Evolutionary conservation across 2,329 filamentous ascomycete species (phyloP), one percentile per base, ranked within the genome.

Genomic region (Phaeosphaeria sp.): DNA sequence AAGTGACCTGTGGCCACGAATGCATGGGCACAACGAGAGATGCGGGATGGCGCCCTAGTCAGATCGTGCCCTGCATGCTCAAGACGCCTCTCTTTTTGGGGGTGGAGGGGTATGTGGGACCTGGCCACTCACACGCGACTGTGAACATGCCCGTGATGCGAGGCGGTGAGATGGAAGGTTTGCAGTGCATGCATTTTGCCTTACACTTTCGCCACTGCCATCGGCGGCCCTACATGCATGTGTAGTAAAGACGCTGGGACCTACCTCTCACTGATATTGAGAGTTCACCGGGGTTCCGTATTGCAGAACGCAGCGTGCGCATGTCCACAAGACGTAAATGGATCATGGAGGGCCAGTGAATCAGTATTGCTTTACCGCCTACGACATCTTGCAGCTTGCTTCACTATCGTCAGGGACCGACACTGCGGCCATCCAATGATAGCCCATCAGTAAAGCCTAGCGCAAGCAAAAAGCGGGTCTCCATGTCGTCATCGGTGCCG

Each of bases 131-230:
- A 69, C 23, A 51, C 21, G 49, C 25, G 13, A 25, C 25, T 6
- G 48, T 43, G 18, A 42, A 30, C 50, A 20, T 7, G 43, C 47
- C 46, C 53, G 46, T 30, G 54, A 55, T 58, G 66, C 60, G 66
- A 60, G 18, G 52, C 47, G 67, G 66, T 66, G 68, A 67, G 66
- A 59, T 61, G 63, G 59, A 43, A 58, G 52, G 41, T 54, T 57
- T 55, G 52, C 56, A 42, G 44, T 46, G 55, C 46, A 43, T 60
- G 47, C 55, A 46, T 50, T 55, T 52, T 53, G 25, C 15, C 15
- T 18, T 25, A 30, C 23, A 36, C 27, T 46, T 47, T 62, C 60
- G 54, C 63, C 63, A 64, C 58, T 49, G 52, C 17, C 3, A 22
- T 36, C 30, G 30, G 30, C 30, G 30, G 30, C 30, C 30, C 30